Conservation (phyloP, 2,329 filamentous ascomycete species). For the Paracorniculantispora psalliotae region DNA sequence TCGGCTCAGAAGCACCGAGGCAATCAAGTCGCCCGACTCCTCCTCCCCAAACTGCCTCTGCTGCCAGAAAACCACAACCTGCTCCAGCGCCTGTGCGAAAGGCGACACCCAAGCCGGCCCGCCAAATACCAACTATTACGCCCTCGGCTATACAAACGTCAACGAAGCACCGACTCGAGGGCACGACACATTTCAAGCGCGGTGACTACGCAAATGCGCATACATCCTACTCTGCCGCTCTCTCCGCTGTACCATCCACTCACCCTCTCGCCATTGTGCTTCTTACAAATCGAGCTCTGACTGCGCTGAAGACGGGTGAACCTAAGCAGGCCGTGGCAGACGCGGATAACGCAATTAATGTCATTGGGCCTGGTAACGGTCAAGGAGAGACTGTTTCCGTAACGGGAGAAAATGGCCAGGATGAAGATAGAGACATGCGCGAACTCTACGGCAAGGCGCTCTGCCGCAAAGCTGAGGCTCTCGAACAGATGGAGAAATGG, state of each 20-base stretch:
- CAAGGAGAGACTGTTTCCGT: constrained; percentile 76
- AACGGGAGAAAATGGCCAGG: constrained; percentile 48
- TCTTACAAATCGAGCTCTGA: constrained; percentile 85
- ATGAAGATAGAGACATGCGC: constrained; percentile 75
- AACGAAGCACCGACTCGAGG: constrained; percentile 70
- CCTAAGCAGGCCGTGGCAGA: constrained; percentile 83
- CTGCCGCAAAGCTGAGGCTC: constrained; percentile 88
- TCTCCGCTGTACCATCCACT: constrained; percentile 65
- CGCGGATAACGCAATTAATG: constrained; percentile 69
- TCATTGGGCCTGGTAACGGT: constrained; percentile 77
- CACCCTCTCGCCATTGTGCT: constrained; percentile 88
- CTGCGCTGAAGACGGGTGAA: constrained; percentile 85
- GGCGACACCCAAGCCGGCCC: constrained; percentile 43
- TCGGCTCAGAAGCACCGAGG: constrained; percentile 36
- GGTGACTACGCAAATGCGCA: constrained; percentile 90
- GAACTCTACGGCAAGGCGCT: constrained; percentile 92
- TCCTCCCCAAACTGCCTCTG: constrained; percentile 33
- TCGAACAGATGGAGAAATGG: constrained; percentile 96
- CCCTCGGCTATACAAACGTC: constrained; percentile 67
- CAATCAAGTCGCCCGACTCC: constrained; percentile 24
- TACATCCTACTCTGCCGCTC: constrained; percentile 71
- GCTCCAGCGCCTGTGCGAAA: constrained; percentile 33
- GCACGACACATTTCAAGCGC: constrained; percentile 86
- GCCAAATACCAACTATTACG: constrained; percentile 63
- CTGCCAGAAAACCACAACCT: constrained; percentile 22